Conservation (phyloP, 768 basidiomycete genomes). For the Pleurotus sapidus region DNA sequence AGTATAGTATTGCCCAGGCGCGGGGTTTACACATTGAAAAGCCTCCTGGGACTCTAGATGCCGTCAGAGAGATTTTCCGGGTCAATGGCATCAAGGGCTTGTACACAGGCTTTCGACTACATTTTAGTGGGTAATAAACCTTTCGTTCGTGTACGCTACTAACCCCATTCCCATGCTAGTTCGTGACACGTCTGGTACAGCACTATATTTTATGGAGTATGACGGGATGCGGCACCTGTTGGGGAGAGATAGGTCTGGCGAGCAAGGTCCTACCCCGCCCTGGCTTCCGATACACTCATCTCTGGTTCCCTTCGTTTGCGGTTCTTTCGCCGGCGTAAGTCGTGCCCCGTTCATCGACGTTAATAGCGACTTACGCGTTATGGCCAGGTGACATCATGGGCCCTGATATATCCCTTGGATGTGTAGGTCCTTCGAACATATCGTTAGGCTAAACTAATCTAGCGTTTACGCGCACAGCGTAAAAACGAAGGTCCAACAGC, state of each 20-base stretch:
- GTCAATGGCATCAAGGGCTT: constrained; percentile 61
- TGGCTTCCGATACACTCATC: constrained; percentile 84
- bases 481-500: constrained; percentile 95
- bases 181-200: constrained; percentile 87
- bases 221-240: constrained; percentile 87
- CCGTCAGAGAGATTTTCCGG: constrained; percentile 77
- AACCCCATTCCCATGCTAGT: constrained; percentile 37
- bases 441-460: constrained; percentile 13
- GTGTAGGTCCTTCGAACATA: constrained; percentile 52
- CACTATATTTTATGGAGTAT: constrained; percentile 92
- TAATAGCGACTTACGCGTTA: constrained; percentile 30
- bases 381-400: constrained; percentile 70
- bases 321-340: constrained; percentile 81
- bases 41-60: constrained; percentile 75
- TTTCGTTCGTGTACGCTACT: neutral
- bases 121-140: constrained; percentile 56
- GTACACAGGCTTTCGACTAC: constrained; percentile 84
- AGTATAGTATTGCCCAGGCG: constrained; percentile 85
- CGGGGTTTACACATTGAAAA: constrained; percentile 69
- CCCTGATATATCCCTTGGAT: constrained; percentile 90
- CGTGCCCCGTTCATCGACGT: constrained; percentile 11
- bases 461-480: constrained; percentile 45
- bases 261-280: constrained; percentile 77
- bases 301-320: constrained; percentile 87
- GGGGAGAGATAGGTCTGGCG: constrained; percentile 72